These are phyloP conservation scores for Sporothrix globosa DNA, from an alignment of 2,329 filamentous ascomycete genomes.

Conservation along the genomic window DNA sequence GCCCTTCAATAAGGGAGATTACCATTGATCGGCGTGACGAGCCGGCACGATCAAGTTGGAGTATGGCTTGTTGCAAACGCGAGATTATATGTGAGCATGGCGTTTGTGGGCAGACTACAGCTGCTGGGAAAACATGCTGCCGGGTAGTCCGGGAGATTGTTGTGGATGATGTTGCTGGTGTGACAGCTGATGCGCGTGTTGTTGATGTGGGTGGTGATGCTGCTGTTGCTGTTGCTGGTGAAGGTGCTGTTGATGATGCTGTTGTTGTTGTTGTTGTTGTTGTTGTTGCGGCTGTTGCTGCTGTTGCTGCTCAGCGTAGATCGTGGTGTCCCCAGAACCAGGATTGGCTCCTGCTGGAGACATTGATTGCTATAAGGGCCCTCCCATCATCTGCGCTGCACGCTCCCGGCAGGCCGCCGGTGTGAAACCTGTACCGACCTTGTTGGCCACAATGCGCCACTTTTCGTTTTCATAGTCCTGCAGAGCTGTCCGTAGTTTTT, in stretches of 20 bases:
- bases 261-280: constrained; percentile 19
- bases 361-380: constrained; percentile 59
- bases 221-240: constrained; percentile 24
- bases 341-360: constrained; percentile 55
- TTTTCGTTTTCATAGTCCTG: constrained; percentile 89
- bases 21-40: background rate
- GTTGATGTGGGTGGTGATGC: constrained; percentile 10
- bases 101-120: constrained; percentile 9
- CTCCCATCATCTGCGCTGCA: constrained; percentile 63
- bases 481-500: constrained; percentile 74
- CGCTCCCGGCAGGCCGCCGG: constrained; percentile 85
- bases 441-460: constrained; percentile 89
- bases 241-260: constrained; percentile 28
- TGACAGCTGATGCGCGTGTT: constrained; percentile 3
- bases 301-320: constrained; percentile 43
- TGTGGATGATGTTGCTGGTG: constrained; percentile 25
- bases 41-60: background rate
- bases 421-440: constrained; percentile 87
- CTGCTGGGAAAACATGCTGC: constrained; percentile 29
- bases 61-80: background rate
- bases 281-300: constrained; percentile 37
- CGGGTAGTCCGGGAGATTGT: constrained; percentile 25
- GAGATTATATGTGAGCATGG: background rate
- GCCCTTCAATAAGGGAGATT: background rate
- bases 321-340: constrained; percentile 52